Conservation (phyloP, 129 eudicot species). For the Flaveria bidentis region DNA sequence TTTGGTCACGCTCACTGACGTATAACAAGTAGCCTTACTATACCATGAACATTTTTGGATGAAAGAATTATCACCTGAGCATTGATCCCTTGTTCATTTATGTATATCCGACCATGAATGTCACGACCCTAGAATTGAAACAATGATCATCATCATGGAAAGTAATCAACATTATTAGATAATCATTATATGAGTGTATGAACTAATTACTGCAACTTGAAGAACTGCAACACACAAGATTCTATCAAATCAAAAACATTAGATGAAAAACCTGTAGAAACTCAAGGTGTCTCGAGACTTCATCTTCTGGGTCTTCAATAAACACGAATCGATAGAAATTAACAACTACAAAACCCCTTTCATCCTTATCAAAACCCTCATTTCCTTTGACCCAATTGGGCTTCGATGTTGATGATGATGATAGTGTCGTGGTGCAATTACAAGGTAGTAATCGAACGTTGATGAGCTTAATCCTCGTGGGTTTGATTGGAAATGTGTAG, state of each 20-base stretch:
- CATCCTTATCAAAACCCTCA: conserved; percentile 25
- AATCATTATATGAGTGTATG: background rate
- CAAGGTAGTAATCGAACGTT: conserved; percentile 14
- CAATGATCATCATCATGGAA: background rate
- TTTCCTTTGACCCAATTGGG: conserved; percentile 44
- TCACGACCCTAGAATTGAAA: conserved; percentile 58
- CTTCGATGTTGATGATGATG: conserved; percentile 13
- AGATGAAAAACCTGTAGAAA: conserved; percentile 54
- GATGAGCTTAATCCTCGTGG: background rate
- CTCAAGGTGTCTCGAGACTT: conserved; percentile 65
- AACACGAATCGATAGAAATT: conserved; percentile 74
- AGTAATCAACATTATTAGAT: no score
- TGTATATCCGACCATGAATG: conserved; percentile 85
- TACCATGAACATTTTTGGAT: background rate
- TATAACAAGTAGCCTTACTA: background rate
- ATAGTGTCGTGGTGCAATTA: conserved; percentile 24
- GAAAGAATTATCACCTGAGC: conserved; percentile 73
- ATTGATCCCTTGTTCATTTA: conserved; percentile 93
- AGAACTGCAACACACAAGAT: no score
- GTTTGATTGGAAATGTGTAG: conserved; percentile 14
- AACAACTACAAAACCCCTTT: conserved; percentile 65
- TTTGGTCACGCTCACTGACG: no score
- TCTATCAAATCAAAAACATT: background rate
- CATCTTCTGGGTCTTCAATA: conserved; percentile 57
- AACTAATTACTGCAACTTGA: no score